A percentile compares a stretch with the other conserved stretches of the same genome.
Evolutionary conservation across 805 yeast species (phyloP).

Genomic region (Wickerhamomyces bisporus): DNA sequence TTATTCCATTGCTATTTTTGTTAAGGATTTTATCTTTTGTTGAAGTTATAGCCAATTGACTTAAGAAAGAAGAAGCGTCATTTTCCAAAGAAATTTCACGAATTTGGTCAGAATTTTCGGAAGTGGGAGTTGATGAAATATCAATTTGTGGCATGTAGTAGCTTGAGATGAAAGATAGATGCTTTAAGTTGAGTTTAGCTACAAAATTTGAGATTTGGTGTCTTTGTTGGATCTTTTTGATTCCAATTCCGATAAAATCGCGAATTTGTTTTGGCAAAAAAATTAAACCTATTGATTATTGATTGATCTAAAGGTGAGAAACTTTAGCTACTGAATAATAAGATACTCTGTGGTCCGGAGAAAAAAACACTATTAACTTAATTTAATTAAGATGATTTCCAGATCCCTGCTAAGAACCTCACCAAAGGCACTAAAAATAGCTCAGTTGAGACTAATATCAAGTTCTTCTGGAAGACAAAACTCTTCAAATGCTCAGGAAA

Average conservation of each 20-base stretch:
- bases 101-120: not conserved
- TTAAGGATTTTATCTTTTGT: not conserved
- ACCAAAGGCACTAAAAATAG: not conserved
- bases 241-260: too few species aligned
- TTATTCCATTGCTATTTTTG: not conserved
- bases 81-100: not conserved
- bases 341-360: too few species aligned
- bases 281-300: too few species aligned
- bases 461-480: not conserved
- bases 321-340: too few species aligned
- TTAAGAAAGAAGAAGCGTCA: not conserved
- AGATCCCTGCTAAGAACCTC: not conserved
- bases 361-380: too few species aligned
- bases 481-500: constrained; percentile 16
- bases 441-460: not conserved
- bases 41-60: not conserved
- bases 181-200: too few species aligned
- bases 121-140: not conserved
- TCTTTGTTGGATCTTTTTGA: too few species aligned
- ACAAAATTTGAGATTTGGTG: too few species aligned
- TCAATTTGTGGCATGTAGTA: not conserved
- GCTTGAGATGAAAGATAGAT: too few species aligned
- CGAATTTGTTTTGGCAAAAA: too few species aligned
- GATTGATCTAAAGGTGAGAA: too few species aligned
- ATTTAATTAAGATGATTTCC: not conserved